These are phyloP conservation scores for Moricandia moricandioides DNA, from an alignment of 345 rosid genomes.

Conservation along the genomic window DNA sequence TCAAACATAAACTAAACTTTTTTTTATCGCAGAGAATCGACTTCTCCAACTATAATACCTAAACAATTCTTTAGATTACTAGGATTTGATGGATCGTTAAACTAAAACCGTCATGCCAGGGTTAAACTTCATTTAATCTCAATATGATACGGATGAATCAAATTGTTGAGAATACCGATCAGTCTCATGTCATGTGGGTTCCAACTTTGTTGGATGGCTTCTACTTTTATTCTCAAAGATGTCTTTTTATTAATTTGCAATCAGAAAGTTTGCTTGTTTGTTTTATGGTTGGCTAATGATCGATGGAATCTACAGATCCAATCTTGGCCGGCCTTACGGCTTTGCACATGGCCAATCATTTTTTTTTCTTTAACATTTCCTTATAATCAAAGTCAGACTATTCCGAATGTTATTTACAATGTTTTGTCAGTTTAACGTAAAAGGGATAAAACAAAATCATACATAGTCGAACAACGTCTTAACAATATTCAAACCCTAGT, in stretches of 20 bases:
- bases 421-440: not conserved
- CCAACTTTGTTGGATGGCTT: constrained; percentile 24
- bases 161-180: not conserved
- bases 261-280: constrained; percentile 8
- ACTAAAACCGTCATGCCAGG: not conserved
- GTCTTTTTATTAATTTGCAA: not conserved
- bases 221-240: not conserved
- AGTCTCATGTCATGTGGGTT: constrained; percentile 15
- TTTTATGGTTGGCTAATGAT: constrained; percentile 21
- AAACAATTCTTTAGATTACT: not conserved
- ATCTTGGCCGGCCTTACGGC: constrained; percentile 17
- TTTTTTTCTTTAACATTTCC: constrained; percentile 1
- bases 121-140: not conserved
- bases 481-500: not conserved
- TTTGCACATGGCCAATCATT: constrained; percentile 30
- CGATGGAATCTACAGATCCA: constrained; percentile 29
- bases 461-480: not conserved
- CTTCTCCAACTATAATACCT: not conserved
- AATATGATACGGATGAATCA: constrained; percentile 6
- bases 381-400: not conserved
- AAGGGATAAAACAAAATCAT: not conserved
- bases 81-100: not conserved
- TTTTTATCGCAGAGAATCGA: not conserved
- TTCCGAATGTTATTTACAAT: not conserved
- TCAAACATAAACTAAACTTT: not conserved